phyloP scores from a whole-genome alignment of 306 rosid species.

The Cucumis cinereus region DNA sequence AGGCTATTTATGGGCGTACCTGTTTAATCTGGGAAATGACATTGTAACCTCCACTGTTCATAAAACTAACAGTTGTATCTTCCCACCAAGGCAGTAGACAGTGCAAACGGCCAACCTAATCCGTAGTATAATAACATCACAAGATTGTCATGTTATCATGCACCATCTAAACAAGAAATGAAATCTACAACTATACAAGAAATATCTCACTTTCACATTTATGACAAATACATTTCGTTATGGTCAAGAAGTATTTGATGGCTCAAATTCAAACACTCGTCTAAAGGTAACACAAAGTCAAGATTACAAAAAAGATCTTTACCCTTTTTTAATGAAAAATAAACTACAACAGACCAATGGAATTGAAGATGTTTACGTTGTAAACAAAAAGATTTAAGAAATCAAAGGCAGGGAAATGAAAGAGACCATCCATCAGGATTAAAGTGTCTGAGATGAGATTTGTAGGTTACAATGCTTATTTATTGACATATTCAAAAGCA shows the following conservation, averaged over 20 bases:
- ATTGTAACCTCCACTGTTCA: slow-evolving; percentile 40
- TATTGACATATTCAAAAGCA: background rate
- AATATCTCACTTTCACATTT: background rate
- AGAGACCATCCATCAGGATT: background rate
- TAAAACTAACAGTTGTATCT: slow-evolving; percentile 35
- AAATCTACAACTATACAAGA: background rate
- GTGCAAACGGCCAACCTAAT: slow-evolving; percentile 45
- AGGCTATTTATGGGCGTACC: slow-evolving; percentile 12
- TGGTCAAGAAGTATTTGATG: background rate
- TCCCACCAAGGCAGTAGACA: slow-evolving; percentile 51
- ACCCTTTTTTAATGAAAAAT: background rate
- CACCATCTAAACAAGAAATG: background rate
- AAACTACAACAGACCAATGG: background rate
- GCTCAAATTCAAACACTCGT: background rate
- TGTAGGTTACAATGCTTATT: background rate
- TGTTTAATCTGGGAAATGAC: slow-evolving; percentile 29
- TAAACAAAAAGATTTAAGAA: background rate
- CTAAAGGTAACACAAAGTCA: background rate
- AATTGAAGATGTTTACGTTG: background rate
- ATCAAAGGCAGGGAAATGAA: background rate
- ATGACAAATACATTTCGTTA: background rate
- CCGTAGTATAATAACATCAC: background rate
- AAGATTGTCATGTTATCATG: background rate
- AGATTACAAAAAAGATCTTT: background rate
- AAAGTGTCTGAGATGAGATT: background rate